Evolutionary conservation across 2,329 filamentous ascomycete species (phyloP), one percentile per base, ranked within the genome.

Genomic region (Aspergillus latus): DNA sequence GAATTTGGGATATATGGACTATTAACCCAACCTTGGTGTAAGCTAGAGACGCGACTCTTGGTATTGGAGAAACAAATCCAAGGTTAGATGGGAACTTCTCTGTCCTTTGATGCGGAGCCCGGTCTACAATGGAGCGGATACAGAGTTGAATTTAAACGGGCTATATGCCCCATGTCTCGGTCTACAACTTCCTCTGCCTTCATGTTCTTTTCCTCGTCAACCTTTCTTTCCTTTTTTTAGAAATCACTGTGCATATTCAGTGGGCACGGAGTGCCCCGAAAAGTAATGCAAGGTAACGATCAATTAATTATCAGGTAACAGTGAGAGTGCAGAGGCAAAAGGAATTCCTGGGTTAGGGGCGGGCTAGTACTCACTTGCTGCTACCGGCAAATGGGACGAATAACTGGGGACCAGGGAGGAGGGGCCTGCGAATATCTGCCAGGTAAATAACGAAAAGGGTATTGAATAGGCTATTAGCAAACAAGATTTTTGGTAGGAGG

Each of bases 201-300:
- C 28, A 21, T n/a, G 15, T 49, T 5, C 26, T 28, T 5, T 42
- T 50, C 36, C 6, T 16, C 34, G 34, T 52, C 30, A 9, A 2
- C 34, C 13, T 28, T 30, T 32, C n/a, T n/a, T 11, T 43, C 13
- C 26, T 21, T 49, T 37, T 49, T 49, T 36, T 45, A 15, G 16
- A 9, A 15, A n/a, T 36, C 58, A 60, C 64, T 63, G 45, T 53
- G 66, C 66, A 69, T 62, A 64, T 47, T 34, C 44, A 39, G 40
- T 64, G 62, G 68, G 64, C 65, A 68, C 66, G 56, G 57, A 52
- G 53, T 49, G 60, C 51, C 54, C 37, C 54, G 39, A 44, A 50
- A 21, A 21, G 52, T 45, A 51, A 57, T 60, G 60, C 56, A 63
- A 59, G 57, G 61, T 66, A 65, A 68, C 57, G 53, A 56, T 52